These are phyloP conservation scores for Blepharisma stoltei DNA, from an alignment of 73 alveolate species.

Conservation along the genomic window DNA sequence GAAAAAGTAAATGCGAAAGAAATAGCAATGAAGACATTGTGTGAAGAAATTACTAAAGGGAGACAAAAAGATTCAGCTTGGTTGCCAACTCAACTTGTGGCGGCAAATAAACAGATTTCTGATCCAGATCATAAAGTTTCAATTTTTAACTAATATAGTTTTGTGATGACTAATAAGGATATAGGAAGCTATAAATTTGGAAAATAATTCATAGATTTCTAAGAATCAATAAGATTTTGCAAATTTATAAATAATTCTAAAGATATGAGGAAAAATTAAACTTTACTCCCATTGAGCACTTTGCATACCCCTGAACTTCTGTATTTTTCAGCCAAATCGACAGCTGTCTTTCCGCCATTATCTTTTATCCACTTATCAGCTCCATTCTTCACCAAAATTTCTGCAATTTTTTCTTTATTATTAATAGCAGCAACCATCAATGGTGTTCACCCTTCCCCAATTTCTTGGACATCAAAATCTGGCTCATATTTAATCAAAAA, in stretches of 20 bases:
- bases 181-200: too few species aligned
- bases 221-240: too few species aligned
- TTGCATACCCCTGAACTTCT: background rate
- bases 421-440: slow-evolving; percentile 3
- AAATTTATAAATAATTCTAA: too few species aligned
- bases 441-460: slow-evolving; percentile 13
- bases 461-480: slow-evolving; percentile 1
- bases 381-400: background rate
- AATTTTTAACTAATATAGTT: background rate
- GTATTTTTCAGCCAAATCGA: background rate
- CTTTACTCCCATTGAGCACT: too few species aligned
- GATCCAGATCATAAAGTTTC: slow-evolving; percentile 27
- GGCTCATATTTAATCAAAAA: background rate
- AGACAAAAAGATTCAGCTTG: slow-evolving; percentile 19
- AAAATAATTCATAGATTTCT: too few species aligned
- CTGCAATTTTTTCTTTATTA: background rate
- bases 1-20: slow-evolving; percentile 11
- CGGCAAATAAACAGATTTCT: background rate
- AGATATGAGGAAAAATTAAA: too few species aligned
- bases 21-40: background rate
- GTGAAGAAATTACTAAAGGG: slow-evolving; percentile 4
- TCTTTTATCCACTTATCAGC: background rate
- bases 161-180: too few species aligned
- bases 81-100: slow-evolving; percentile 6
- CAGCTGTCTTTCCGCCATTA: background rate